Evolutionary conservation across 2,329 filamentous ascomycete genomes (phyloP), one percentile per base, ranked within the genome.

Genomic region (Aspergillus sp.): DNA sequence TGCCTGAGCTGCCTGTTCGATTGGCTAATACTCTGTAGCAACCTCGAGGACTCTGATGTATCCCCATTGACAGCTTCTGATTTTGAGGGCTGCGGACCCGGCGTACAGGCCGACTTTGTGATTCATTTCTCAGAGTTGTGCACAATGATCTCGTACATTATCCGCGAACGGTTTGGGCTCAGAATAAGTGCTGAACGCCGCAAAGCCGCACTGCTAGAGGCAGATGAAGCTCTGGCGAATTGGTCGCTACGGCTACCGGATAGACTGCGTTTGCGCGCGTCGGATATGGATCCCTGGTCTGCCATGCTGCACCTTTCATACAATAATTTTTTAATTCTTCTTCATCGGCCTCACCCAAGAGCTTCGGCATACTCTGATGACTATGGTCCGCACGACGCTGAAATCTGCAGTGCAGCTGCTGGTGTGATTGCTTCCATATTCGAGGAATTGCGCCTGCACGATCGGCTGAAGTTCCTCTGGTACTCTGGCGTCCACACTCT

Each of bases 41-140:
- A 82, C 58, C 70, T 84, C 8, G 81, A 84, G 50, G 83, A 85
- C 59, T 83, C 79, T 13, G 83, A 85, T 68, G 80, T 83, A 2
- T 77, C 78, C 15, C 75, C 76, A 22, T 74, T 84, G 34, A 77
- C 76, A 4, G 68, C 69, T 11, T 75, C 75, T 3, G 79, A 85
- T 69, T 84, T 85, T 56, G 75, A 82, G 63, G 81, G 79, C 13
- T 81, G 79, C 61, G 79, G 81, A 3, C 60, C 73, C 8, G 73
- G 76, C 15, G 82, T 83, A 22, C 76, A 80, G 66, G 66, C 74
- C 11, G 78, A 81, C 25, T 81, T 76, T 60, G 78, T 80, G 19
- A 81, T 83, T 25, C 77, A 84, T 34, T 82, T 83, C 53, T 80
- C 81, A 3, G 79, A 79, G 43, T 75, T 85, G 0, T 85, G 83